Conservation (phyloP, 106 monocot genomes). For the Allium fistulosum region DNA sequence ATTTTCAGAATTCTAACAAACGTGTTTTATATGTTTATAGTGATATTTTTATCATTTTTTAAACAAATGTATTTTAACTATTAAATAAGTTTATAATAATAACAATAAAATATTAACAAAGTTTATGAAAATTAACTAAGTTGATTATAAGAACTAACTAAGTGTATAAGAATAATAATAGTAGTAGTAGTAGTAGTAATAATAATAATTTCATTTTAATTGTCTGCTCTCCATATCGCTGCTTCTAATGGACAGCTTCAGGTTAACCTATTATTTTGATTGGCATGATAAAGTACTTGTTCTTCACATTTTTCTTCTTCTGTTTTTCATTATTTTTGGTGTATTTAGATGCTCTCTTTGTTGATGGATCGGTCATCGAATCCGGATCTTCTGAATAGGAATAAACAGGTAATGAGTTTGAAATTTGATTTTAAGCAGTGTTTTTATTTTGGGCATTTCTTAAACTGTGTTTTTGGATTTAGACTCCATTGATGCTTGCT, state of each 20-base stretch:
- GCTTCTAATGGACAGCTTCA: constrained; percentile 69
- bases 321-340: neutral
- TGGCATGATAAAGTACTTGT: neutral
- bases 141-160: too few species aligned
- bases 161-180: too few species aligned
- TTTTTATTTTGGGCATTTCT: neutral
- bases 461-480: neutral
- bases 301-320: neutral
- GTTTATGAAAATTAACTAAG: too few species aligned
- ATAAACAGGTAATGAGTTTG: constrained; percentile 58
- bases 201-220: too few species aligned
- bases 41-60: too few species aligned
- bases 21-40: too few species aligned
- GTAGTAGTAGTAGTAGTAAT: too few species aligned
- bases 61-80: too few species aligned
- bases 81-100: too few species aligned
- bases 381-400: constrained; percentile 59
- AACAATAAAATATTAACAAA: too few species aligned
- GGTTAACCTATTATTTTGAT: constrained; percentile 20
- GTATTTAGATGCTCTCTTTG: constrained; percentile 50
- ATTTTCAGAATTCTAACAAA: too few species aligned
- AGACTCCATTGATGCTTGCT: constrained; percentile 95
- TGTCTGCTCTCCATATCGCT: constrained; percentile 91
- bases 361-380: constrained; percentile 37
- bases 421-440: constrained; percentile 1